Base-by-base conservation (phyloP, 2,329 filamentous ascomycete species). In the Colletotrichum trifolii region DNA sequence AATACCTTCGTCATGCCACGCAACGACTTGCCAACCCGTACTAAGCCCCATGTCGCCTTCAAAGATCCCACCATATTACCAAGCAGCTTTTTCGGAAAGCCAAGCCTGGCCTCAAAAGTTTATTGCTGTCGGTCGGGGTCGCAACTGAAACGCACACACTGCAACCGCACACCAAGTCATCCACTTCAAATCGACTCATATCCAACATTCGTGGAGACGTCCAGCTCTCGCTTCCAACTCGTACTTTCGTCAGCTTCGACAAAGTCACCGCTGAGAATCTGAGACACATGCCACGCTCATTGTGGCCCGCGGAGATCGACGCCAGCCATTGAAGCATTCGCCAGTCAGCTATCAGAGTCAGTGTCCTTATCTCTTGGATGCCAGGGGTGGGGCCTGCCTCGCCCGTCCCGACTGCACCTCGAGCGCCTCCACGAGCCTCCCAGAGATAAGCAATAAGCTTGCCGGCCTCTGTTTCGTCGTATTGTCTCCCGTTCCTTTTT, bases 371-470 rank as follows among this genome's bases (percentile, higher is more conserved):
- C 64, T 66, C 64, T 65, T 60, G 64, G 54, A 59, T 52, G 64
- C 60, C 54, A 66, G 64, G 60, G 64, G 64, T 66, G 64, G 60
- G 54, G 43, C 64, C 60, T 64, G 36, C 60, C 60, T 59, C 45
- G 38, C 45, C 64, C 48, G 25, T 66, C 38, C 60, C 64, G 39
- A 60, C 54, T 13, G 54, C 64, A 65, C 55, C 17, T 66, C 10
- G 60, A 64, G 48, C 64, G 64, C 60, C 64, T 50, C 34, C 43
- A 11, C 34, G 48, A 66, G 36, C 48, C 48, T 64, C 38, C 25
- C 48, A 65, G 43, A 66, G 64, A 66, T 66, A 66, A 65, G 64
- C 64, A 64, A 66, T 60, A 66, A 65, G 49, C 54, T 66, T 39
- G 35, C 43, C 45, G 55, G 60, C 60, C 54, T 50, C 50, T 25